Evolutionary conservation across 306 rosid genomes (phyloP).

Genomic region (Cucumis sativus): Cucumber_9930_V3 NC_026660.2:29939001-29939500

Average conservation of each 20-base stretch:
- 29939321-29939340: slow-evolving; percentile 54
- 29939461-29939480: background rate
- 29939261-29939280: background rate
- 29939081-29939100: slow-evolving; percentile 55
- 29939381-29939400: background rate
- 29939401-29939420: background rate
- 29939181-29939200: slow-evolving; percentile 27
- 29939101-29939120: slow-evolving; percentile 71
- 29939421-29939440: background rate
- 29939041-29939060: background rate
- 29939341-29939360: slow-evolving; percentile 69
- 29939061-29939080: slow-evolving; percentile 80
- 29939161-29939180: slow-evolving; percentile 61
- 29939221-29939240: background rate
- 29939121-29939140: slow-evolving; percentile 61
- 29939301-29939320: slow-evolving; percentile 53
- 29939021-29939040: background rate
- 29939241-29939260: background rate
- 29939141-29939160: slow-evolving; percentile 44
- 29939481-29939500: background rate
- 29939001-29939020: background rate
- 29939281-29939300: slow-evolving; percentile 44
- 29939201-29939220: background rate
- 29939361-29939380: slow-evolving; percentile 38
- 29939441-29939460: background rate